These are phyloP conservation scores for Giardia muris DNA, from an alignment of 208 protist species.

Conservation along the genomic window DNA sequence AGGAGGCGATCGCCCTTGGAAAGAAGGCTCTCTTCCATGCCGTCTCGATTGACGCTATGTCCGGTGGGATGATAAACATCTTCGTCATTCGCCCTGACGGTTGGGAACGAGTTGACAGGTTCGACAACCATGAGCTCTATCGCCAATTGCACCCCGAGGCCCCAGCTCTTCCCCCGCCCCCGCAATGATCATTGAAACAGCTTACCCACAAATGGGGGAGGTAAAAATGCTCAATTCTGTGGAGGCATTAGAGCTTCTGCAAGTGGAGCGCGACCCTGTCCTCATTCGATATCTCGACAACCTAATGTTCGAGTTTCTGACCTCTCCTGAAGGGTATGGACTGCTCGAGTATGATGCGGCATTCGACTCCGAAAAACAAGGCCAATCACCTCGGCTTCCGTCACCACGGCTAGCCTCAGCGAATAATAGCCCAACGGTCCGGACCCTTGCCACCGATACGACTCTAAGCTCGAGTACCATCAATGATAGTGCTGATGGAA, in stretches of 20 bases:
- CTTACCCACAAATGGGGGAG: background rate
- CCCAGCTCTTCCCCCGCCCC: background rate
- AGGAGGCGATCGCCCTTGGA: conserved; percentile 88
- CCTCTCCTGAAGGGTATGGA: background rate
- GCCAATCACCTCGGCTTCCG: no score
- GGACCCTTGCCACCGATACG: no score
- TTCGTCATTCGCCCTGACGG: conserved; percentile 19
- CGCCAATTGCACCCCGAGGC: background rate
- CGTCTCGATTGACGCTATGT: conserved; percentile 89
- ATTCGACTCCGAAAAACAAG: no score
- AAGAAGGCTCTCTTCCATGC: conserved; percentile 93
- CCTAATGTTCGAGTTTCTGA: background rate
- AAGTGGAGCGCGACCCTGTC: background rate
- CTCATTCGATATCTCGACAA: background rate
- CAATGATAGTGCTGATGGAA: no score
- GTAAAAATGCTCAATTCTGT: background rate
- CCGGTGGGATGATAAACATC: conserved; percentile 77
- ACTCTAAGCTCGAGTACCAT: no score
- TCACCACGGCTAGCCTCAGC: no score
- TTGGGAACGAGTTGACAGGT: background rate
- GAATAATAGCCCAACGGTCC: no score
- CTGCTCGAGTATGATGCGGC: no score
- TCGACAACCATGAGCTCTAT: conserved; percentile 24
- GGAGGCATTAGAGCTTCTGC: background rate
- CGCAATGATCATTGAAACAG: background rate